phyloP scores from a whole-genome alignment of 768 basidiomycete species.

The Rickenella mellea region DNA sequence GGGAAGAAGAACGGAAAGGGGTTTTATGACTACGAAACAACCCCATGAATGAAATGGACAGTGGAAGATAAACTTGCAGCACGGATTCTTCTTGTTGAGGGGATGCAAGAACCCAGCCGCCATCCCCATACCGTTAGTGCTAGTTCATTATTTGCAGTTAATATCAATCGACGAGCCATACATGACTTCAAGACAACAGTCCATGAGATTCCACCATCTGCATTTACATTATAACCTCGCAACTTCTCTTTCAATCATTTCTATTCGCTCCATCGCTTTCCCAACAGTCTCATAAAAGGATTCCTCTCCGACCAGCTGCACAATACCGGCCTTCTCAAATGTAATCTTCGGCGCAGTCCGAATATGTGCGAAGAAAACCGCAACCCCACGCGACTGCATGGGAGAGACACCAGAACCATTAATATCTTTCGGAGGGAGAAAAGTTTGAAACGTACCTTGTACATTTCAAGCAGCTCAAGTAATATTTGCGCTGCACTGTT shows the following conservation, averaged over 20 bases:
- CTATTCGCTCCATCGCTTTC: conserved; percentile 30
- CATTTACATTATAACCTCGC: too few species aligned
- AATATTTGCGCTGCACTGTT: conserved; percentile 76
- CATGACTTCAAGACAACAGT: too few species aligned
- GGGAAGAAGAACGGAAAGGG: conserved; percentile 91
- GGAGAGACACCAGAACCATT: not conserved
- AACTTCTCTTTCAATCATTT: conserved; percentile 12
- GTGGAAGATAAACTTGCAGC: too few species aligned
- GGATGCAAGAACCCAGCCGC: too few species aligned
- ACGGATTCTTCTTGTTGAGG: too few species aligned
- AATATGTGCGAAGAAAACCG: conserved; percentile 43
- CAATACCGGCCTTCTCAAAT: conserved; percentile 42
- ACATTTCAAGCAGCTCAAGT: conserved; percentile 67
- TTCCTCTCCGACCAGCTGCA: conserved; percentile 36
- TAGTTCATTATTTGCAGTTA: too few species aligned
- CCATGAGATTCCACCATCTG: too few species aligned
- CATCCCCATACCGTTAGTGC: too few species aligned
- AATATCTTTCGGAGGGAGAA: not conserved
- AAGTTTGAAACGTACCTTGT: conserved; percentile 39
- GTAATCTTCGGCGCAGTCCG: conserved; percentile 26
- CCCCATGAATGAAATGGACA: too few species aligned
- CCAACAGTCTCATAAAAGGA: conserved; percentile 35
- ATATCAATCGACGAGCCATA: too few species aligned
- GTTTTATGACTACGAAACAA: conserved; percentile 75
- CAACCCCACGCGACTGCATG: conserved; percentile 36